Evolutionary conservation across 2,329 filamentous ascomycete species (phyloP), one percentile per base, ranked within the genome.

Genomic region (Aschersonia sp.): DNA sequence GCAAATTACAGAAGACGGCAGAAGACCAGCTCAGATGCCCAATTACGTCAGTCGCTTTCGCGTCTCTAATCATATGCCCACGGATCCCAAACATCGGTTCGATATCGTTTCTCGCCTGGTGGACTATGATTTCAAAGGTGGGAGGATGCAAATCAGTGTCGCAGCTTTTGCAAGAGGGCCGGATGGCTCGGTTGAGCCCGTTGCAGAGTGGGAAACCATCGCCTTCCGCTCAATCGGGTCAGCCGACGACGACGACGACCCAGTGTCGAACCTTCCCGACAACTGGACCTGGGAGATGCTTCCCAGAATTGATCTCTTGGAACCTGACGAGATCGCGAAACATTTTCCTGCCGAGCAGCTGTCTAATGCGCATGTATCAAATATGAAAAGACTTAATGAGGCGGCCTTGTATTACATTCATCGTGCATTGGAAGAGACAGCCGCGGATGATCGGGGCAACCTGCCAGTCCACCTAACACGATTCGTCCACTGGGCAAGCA

Each of bases 41-140:
- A 61, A 56, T 43, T 58, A 61, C 46, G 49, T 61, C 37, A 54
- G 53, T 14, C 54, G 57, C 8, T 48, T 62, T 9, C 56, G 57
- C 32, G 53, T 62, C 41, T 61, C 58, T 5, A 62, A 62, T 46
- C 51, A 48, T 3, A 60, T 62, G 10, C 53, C 55, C 2, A 35
- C 50, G 6, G 49, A 44, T 5, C 32, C 48, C 5, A 47, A 54
- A 22, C 54, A 53, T 37, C 45, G 51, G 5, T 51, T 59, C 31
- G 51, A 47, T 8, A 49, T 55, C 29, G 57, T 60, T 42, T 56
- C 55, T 39, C 54, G 56, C 30, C 47, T 56, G 4, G 41, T 58
- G 4, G 44, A 53, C 32, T 52, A 56, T 22, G 56, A 59, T 41
- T 40, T 45, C 45, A 58, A 58, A 44, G 53, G 47, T 7, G 59